Conservation (phyloP, 768 basidiomycete genomes). For the Ramaria rubella region DNA sequence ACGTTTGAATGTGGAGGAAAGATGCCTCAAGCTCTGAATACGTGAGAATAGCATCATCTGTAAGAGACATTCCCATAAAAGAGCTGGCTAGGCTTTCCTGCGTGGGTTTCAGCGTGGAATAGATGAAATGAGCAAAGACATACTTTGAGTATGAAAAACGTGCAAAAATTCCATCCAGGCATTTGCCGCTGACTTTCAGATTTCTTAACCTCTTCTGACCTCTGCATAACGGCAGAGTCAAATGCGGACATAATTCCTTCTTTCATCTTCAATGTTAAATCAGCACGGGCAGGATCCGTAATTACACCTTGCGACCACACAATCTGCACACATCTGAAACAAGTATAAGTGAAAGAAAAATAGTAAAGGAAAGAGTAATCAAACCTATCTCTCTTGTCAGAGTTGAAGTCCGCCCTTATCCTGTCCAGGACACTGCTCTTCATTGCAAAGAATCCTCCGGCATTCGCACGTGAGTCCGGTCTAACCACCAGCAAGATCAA, state of each 20-base stretch:
- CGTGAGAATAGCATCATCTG: conserved; percentile 82
- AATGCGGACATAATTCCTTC: conserved; percentile 84
- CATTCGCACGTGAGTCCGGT: conserved; percentile 53
- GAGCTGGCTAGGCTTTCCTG: conserved; percentile 93
- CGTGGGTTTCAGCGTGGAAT: neutral
- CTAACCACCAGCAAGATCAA: conserved; percentile 81
- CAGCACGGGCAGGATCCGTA: conserved; percentile 80
- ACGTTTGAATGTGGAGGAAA: conserved; percentile 62
- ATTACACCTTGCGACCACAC: conserved; percentile 66
- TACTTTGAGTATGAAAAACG: conserved; percentile 94
- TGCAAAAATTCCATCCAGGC: conserved; percentile 99
- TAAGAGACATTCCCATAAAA: conserved; percentile 82
- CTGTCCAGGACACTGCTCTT: conserved; percentile 85
- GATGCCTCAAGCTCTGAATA: conserved; percentile 89
- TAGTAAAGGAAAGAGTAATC: conserved; percentile 2
- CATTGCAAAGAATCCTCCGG: conserved; percentile 73
- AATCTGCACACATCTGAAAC: conserved; percentile 69
- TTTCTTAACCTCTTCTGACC: conserved; percentile 86
- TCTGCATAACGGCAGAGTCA: conserved; percentile 64
- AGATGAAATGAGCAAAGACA: conserved; percentile 12
- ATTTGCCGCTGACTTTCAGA: conserved; percentile 85
- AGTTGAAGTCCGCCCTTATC: conserved; percentile 86
- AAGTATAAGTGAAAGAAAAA: conserved; percentile 14
- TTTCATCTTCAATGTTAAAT: conserved; percentile 82
- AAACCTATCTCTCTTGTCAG: conserved; percentile 80